Evolutionary conservation across 2,329 filamentous ascomycete genomes (phyloP).

Genomic region (Akanthomyces dipterigenus): DNA sequence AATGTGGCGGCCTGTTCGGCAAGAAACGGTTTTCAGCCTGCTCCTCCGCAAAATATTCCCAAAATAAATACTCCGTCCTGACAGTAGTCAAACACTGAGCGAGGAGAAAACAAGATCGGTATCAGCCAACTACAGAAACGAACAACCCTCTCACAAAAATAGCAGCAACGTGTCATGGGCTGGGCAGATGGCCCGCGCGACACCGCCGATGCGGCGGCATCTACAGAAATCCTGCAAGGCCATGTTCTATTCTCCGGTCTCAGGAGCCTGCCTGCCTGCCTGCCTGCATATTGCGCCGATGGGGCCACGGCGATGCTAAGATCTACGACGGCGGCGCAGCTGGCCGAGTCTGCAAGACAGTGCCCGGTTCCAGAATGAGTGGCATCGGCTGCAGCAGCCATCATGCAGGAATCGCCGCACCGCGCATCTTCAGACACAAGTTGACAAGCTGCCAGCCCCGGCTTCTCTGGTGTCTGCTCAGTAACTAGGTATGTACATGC

Average conservation of each 20-base stretch:
- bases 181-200: background rate
- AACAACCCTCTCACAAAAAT: background rate
- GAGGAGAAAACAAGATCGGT: background rate
- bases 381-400: constrained; percentile 3
- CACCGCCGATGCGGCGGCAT: background rate
- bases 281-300: constrained; percentile 11
- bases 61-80: background rate
- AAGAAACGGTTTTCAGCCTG: background rate
- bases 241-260: background rate
- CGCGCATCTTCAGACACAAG: constrained; percentile 1
- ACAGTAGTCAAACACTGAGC: background rate
- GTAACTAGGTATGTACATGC: background rate
- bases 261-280: too few relatives aligned
- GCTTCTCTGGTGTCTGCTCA: background rate
- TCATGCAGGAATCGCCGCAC: constrained; percentile 9
- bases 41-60: background rate
- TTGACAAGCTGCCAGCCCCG: background rate
- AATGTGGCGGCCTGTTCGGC: background rate
- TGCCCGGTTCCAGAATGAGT: constrained; percentile 1
- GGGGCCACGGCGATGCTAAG: constrained; percentile 9
- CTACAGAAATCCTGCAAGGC: constrained; percentile 4
- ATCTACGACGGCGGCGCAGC: constrained; percentile 10
- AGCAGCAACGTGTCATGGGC: background rate
- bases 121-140: too few relatives aligned
- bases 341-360: constrained; percentile 4